phyloP scores from a whole-genome alignment of 148 eudicot species.

The Rhododendron ferrugineum region DNA sequence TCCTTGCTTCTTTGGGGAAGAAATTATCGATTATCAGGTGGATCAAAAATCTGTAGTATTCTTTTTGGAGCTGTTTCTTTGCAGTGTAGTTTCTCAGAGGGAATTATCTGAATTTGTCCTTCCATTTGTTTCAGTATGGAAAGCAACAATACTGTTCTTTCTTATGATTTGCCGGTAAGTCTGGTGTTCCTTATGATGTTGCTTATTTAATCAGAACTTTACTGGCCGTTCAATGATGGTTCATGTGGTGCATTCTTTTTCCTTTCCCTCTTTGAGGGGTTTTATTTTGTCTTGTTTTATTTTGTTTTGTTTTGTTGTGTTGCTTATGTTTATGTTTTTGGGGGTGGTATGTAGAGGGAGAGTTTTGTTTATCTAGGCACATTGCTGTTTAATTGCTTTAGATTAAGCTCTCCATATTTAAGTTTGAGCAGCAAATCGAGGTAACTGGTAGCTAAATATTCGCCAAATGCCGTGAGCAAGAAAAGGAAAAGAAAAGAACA shows the following conservation, averaged over 20 bases:
- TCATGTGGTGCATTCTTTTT: neutral
- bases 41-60: neutral
- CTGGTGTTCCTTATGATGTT: conserved; percentile 9
- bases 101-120: conserved; percentile 11
- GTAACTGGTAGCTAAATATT: neutral
- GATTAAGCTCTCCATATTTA: neutral
- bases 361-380: neutral
- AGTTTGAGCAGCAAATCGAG: neutral
- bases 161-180: conserved; percentile 75
- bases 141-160: conserved; percentile 61
- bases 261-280: neutral
- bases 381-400: neutral
- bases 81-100: neutral
- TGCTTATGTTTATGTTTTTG: neutral
- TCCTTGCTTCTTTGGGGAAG: conserved; percentile 67
- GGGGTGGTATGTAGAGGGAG: neutral
- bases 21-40: conserved; percentile 76
- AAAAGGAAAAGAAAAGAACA: neutral
- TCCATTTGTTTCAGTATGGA: conserved; percentile 50
- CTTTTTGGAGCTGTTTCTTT: conserved; percentile 1
- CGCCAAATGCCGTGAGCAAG: neutral
- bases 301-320: neutral
- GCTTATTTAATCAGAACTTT: neutral
- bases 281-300: neutral
- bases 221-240: too few species aligned